phyloP scores from a whole-genome alignment of 129 eudicot species.

The Sambucus nigra region DNA sequence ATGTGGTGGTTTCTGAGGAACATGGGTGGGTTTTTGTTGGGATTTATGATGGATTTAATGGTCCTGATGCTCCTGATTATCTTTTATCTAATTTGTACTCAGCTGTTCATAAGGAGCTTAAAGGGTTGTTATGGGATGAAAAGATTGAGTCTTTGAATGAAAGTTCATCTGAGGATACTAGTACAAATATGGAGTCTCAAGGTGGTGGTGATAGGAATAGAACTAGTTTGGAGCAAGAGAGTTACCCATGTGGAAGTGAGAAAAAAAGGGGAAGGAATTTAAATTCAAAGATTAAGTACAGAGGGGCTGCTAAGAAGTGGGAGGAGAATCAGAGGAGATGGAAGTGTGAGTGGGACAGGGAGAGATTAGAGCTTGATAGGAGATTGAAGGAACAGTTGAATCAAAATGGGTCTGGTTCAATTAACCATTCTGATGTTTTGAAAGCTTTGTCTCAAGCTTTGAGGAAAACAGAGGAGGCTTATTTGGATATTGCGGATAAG shows the following conservation, averaged over 20 bases:
- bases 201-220: constrained; percentile 18
- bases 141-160: constrained; percentile 23
- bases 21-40: constrained; percentile 99
- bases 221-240: constrained; percentile 35
- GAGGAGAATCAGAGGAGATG: constrained; percentile 89
- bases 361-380: constrained; percentile 77
- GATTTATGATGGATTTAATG: constrained; percentile 94
- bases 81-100: constrained; percentile 75
- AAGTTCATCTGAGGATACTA: constrained; percentile 9
- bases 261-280: constrained; percentile 34
- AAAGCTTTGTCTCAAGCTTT: constrained; percentile 75
- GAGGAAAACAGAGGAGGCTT: constrained; percentile 81
- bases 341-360: constrained; percentile 84
- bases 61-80: constrained; percentile 98
- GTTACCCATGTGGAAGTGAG: constrained; percentile 31
- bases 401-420: constrained; percentile 27
- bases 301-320: constrained; percentile 64
- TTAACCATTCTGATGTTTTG: constrained; percentile 65
- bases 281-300: constrained; percentile 28
- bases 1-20: constrained; percentile 93
- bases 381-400: constrained; percentile 67
- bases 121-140: constrained; percentile 91
- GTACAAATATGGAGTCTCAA: not conserved
- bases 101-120: constrained; percentile 76
- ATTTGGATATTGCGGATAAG: constrained; percentile 76